Base-by-base conservation (phyloP, 164 flowering plant species). In the Annona cherimola region DNA sequence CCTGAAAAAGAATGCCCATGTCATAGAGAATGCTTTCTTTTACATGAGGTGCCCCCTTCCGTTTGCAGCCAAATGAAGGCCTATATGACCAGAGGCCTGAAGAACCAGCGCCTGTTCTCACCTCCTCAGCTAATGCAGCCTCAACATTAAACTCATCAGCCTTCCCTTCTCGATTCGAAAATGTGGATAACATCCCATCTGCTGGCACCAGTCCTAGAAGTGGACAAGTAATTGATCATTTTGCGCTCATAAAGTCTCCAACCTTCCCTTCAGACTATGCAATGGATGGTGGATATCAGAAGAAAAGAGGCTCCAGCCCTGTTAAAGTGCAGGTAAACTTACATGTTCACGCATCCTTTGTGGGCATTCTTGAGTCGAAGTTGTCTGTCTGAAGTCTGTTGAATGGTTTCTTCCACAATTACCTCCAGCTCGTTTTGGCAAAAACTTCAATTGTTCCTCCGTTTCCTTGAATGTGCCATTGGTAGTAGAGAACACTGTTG, bases 1-100 rank as follows among this genome's bases (percentile, higher is more conserved):
- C 57, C 57, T 50, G 9, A 7, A 50, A 50, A 11, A 50, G 57
- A 26, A 26, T 26, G 57, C 57, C 57, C 57, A 12, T 50, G 9
- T 50, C 14, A 8, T 45, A 45, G 9, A 9, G 14, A 9, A 3
- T 50, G 57, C 3, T 50, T 50, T 50, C 57, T 16, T 50, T 50
- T 9, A 50, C 9, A 50, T 50, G 14, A 50, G 57, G 5, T 9
- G 57, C 14, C 0, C 46, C 44, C 1, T 72, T 35, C 3, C 71
- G 6, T 26, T 71, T 78, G 88, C 94, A 95, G 99, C 78, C 97
- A 63, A 95, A 81, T 81, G 99, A 93, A 77, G 85, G 82, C 84
- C 88, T 95, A 5, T 95, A 91, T 84, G 99, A 95, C 43, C 99
- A 95, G 79, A 91, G 91, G 84, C 99, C 99, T 64, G 93, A 90